phyloP scores from a whole-genome alignment of 352 stramenopile species.

The Pythium pectinolyticum region DNA sequence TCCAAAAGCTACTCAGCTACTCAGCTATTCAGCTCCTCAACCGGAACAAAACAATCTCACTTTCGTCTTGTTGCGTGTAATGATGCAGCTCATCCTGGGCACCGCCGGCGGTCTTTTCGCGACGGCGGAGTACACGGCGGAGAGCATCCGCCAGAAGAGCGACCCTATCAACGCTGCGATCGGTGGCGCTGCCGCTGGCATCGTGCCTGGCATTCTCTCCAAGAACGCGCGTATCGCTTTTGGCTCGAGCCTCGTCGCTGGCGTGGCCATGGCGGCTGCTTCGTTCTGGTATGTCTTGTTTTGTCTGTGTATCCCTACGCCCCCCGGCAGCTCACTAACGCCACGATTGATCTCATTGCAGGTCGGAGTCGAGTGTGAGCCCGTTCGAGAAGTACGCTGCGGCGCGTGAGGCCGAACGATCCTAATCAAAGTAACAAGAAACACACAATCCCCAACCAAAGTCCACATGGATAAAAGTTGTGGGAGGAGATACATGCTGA shows the following conservation, averaged over 20 bases:
- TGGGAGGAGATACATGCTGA: too few relatives aligned
- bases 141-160: conserved; percentile 69
- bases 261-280: conserved; percentile 44
- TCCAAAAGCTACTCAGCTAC: too few relatives aligned
- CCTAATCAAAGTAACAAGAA: conserved; percentile 34
- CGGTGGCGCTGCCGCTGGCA: conserved; percentile 58
- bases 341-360: conserved; percentile 10
- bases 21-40: too few relatives aligned
- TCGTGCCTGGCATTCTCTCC: conserved; percentile 72
- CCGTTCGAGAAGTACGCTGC: conserved; percentile 74
- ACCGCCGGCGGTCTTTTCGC: conserved; percentile 63
- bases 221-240: conserved; percentile 70
- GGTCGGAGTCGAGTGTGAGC: conserved; percentile 43
- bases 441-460: not conserved
- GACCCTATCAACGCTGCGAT: conserved; percentile 70
- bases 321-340: too few relatives aligned
- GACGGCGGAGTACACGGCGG: conserved; percentile 60
- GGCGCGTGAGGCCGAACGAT: conserved; percentile 44
- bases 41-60: too few relatives aligned
- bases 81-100: conserved; percentile 66
- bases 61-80: not conserved
- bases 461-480: not conserved
- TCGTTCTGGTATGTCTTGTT: conserved; percentile 61
- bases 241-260: conserved; percentile 47
- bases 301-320: too few relatives aligned